Evolutionary conservation across 208 protist species (phyloP), one percentile per base, ranked within the genome.

Genomic region (Trypanosoma caninum): DNA sequence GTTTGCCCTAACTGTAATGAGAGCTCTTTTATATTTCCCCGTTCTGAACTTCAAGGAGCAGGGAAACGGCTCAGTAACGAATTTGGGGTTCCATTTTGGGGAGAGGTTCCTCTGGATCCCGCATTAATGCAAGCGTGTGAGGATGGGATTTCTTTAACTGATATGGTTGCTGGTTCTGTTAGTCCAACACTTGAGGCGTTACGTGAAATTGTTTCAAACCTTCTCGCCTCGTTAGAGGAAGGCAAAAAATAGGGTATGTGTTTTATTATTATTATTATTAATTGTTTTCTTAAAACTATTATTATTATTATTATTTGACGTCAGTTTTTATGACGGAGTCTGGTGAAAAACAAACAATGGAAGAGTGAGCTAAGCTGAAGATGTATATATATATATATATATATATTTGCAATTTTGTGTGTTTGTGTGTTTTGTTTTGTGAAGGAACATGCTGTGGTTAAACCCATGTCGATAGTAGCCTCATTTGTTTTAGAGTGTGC

Each of bases 1-100:
- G 82, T 97, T 44, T 98, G 97, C 80, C 95, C 96, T 25, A 85
- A 94, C 61, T 99, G 98, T 73, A 82, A 78, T 52, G 74, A 74
- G 62, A 77, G 87, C 51, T 93, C 96, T n/a, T 68, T 86, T 33
- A 97, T 99, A 18, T 99, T 99, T 71, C 80, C 91, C 3, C 67
- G 59, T 53, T 18, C 59, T 8, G 62, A 72, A 22, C 74, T 71
- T 2, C 73, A 83, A 59, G 86, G 84, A 0, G 85, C 87, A 4
- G 86, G 84, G 8, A 60, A 59, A n/a, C 72, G 89, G 31, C 77
- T 97, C n/a, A 86, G 87, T 48, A 56, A 53, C 13, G 86, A 96
- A 58, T 95, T 91, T 60, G 59, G 65, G 37, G 65, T 96, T 37
- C 94, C 94, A 13, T 70, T 97, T 33, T 85, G 89, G 67, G 94